phyloP scores from a whole-genome alignment of 495 filamentous ascomycete genomes.

The Hypoxylon perforatum region DNA sequence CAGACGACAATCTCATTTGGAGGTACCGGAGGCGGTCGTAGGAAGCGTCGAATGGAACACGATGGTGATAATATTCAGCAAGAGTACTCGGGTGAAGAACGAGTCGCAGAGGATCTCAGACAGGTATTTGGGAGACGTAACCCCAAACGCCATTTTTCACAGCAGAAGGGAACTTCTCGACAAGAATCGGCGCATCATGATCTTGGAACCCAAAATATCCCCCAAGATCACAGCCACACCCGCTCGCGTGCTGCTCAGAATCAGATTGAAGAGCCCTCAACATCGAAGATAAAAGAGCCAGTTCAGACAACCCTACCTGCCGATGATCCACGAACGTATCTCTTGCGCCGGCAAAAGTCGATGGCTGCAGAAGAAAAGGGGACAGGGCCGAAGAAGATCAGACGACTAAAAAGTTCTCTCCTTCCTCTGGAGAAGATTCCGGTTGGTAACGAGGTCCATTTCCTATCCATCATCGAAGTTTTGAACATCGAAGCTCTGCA shows the following conservation, averaged over 20 bases:
- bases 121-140: background rate
- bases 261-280: slow-evolving; percentile 2
- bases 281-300: slow-evolving; percentile 26
- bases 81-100: background rate
- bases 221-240: slow-evolving; percentile 3
- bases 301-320: slow-evolving; percentile 46
- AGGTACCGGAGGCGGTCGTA: background rate
- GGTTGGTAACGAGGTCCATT: slow-evolving; percentile 40
- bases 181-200: background rate
- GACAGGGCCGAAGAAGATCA: slow-evolving; percentile 41
- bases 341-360: slow-evolving; percentile 54
- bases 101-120: background rate
- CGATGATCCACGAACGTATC: slow-evolving; percentile 53
- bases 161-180: background rate
- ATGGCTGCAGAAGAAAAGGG: slow-evolving; percentile 31
- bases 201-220: background rate
- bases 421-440: slow-evolving; percentile 58
- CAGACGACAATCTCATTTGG: slow-evolving; percentile 42
- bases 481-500: slow-evolving; percentile 16
- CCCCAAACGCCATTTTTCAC: slow-evolving; percentile 13
- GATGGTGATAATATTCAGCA: background rate
- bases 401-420: slow-evolving; percentile 55
- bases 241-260: slow-evolving; percentile 1
- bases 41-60: slow-evolving; percentile 9
- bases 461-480: slow-evolving; percentile 36